Percentiles rank a stretch among this genome's conserved stretches.
Conservation (phyloP, 345 rosid species). For the Raphanus raphanistrum region DNA sequence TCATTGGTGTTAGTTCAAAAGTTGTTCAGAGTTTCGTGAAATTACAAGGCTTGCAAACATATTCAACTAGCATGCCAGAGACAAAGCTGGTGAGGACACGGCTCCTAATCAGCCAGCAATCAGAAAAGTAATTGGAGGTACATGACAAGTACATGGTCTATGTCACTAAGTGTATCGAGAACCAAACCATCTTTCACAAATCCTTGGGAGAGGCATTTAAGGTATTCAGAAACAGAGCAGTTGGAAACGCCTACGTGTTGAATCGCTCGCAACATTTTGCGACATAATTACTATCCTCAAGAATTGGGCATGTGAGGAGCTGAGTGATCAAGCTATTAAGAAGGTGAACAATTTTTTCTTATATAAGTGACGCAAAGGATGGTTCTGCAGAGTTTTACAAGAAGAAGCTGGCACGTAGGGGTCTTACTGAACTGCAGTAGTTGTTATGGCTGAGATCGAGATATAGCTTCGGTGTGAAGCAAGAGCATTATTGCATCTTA, state of each 20-base stretch:
- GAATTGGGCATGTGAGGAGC: conserved; percentile 41
- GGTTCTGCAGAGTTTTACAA: conserved; percentile 72
- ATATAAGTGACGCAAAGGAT: conserved; percentile 64
- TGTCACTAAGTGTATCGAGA: conserved; percentile 56
- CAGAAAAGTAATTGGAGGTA: conserved; percentile 67
- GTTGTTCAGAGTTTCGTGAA: conserved; percentile 60
- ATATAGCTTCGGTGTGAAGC: neutral
- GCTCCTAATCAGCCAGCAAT: conserved; percentile 36
- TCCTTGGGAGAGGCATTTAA: conserved; percentile 39
- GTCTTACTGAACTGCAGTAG: neutral
- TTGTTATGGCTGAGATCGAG: neutral
- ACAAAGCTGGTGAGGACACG: neutral
- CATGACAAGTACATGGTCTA: conserved; percentile 75
- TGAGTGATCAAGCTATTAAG: conserved; percentile 41
- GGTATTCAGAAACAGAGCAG: conserved; percentile 35
- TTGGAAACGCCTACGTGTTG: conserved; percentile 38
- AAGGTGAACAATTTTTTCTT: conserved; percentile 82
- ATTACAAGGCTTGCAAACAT: neutral
- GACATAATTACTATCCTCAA: conserved; percentile 33
- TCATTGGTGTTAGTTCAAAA: too few species aligned
- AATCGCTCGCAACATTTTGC: conserved; percentile 38
- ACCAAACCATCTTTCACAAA: conserved; percentile 71
- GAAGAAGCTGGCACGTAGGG: conserved; percentile 57
- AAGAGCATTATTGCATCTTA: neutral
- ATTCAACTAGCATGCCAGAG: neutral